Conservation (phyloP, 78 protist species). For the Salpingoeca rosetta region DNA sequence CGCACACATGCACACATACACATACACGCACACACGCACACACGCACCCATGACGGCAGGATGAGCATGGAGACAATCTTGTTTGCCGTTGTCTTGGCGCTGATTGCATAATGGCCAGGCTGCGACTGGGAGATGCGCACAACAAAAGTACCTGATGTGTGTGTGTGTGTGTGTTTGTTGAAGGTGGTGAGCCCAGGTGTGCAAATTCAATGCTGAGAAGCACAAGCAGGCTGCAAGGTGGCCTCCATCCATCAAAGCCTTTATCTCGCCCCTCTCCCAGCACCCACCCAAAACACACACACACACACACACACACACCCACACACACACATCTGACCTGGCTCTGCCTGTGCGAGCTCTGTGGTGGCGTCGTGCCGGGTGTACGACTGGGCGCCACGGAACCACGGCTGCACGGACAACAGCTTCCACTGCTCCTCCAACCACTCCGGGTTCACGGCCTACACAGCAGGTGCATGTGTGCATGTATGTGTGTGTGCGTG, state of each 20-base stretch:
- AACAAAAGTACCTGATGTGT: not conserved
- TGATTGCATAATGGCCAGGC: not conserved
- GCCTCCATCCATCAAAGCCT: too few species aligned
- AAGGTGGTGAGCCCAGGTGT: too few species aligned
- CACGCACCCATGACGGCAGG: not conserved
- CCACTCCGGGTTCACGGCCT: not conserved
- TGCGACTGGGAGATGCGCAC: not conserved
- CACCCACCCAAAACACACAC: too few species aligned
- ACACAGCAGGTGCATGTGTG: not conserved
- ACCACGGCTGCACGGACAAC: not conserved
- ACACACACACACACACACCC: too few species aligned
- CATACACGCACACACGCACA: too few species aligned
- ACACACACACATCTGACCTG: too few species aligned
- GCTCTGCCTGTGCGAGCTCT: too few species aligned
- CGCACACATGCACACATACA: too few species aligned
- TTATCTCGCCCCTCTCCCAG: too few species aligned
- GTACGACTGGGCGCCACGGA: not conserved
- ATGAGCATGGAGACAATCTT: not conserved
- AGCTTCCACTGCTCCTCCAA: not conserved
- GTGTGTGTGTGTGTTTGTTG: too few species aligned
- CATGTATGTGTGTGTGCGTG: not conserved
- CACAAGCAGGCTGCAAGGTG: too few species aligned
- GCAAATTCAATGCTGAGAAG: too few species aligned
- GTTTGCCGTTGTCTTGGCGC: not conserved
- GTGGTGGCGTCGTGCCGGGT: not conserved